Evolutionary conservation across 495 filamentous ascomycete species (phyloP).

Genomic region (Talaromyces wortmannii): DNA sequence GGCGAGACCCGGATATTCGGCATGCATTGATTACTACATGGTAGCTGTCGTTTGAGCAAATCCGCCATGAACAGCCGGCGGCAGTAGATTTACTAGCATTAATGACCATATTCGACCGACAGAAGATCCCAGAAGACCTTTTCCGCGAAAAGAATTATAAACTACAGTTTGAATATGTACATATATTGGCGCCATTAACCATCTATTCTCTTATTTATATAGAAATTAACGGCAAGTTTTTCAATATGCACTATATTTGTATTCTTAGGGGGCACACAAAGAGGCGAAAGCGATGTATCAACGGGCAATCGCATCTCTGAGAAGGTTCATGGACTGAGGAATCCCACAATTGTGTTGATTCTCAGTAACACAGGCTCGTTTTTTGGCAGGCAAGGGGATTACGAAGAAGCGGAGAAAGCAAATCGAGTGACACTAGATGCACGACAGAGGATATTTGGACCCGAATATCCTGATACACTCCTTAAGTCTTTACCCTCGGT

Average conservation of each 20-base stretch:
- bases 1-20: constrained; percentile 17
- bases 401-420: too few relatives aligned
- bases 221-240: constrained; percentile 7
- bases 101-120: constrained; percentile 37
- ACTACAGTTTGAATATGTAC: constrained; percentile 26
- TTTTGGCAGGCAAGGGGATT: too few relatives aligned
- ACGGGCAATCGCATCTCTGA: too few relatives aligned
- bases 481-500: too few relatives aligned
- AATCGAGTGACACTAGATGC: too few relatives aligned
- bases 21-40: constrained; percentile 37
- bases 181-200: constrained; percentile 28
- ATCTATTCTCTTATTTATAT: constrained; percentile 30
- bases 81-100: constrained; percentile 29
- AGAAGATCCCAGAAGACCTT: constrained; percentile 25
- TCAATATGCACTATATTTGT: constrained; percentile 32
- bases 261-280: constrained; percentile 16
- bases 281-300: constrained; percentile 21
- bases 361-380: too few relatives aligned
- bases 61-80: constrained; percentile 15
- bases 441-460: constrained; percentile 11
- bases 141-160: constrained; percentile 6
- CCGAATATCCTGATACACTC: constrained; percentile 17
- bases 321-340: too few relatives aligned
- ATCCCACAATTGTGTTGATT: too few relatives aligned
- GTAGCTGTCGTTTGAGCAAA: constrained; percentile 41